Conservation (phyloP, 2,329 filamentous ascomycete genomes). For the Ophiostoma triangulosporum region DNA sequence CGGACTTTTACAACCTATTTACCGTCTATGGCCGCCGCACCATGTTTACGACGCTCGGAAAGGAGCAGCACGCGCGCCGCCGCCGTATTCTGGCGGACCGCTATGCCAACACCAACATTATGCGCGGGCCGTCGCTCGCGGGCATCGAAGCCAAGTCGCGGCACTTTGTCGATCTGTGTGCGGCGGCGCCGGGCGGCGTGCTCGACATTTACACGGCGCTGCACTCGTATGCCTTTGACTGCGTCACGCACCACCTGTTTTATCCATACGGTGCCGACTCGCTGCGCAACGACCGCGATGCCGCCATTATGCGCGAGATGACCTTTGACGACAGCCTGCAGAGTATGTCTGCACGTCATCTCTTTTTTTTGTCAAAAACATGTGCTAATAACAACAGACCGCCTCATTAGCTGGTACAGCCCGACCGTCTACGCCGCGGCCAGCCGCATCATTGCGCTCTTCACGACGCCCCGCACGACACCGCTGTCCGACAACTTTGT, state of each 20-base stretch:
- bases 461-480: conserved; percentile 41
- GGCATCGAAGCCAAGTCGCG: conserved; percentile 44
- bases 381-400: conserved; percentile 30
- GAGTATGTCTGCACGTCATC: conserved; percentile 28
- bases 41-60: conserved; percentile 46
- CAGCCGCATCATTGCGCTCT: conserved; percentile 28
- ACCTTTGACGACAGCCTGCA: conserved; percentile 54
- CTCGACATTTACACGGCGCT: conserved; percentile 51
- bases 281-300: conserved; percentile 39
- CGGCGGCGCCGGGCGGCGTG: conserved; percentile 27
- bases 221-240: conserved; percentile 57
- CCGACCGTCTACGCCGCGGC: conserved; percentile 37
- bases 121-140: conserved; percentile 38
- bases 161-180: conserved; percentile 41
- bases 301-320: conserved; percentile 54
- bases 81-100: conserved; percentile 51
- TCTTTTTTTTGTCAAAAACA: conserved; percentile 4
- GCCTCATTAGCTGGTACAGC: conserved; percentile 43
- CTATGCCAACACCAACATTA: conserved; percentile 55
- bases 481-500: conserved; percentile 48
- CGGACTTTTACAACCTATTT: conserved; percentile 50
- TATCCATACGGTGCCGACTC: conserved; percentile 51
- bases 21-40: conserved; percentile 42
- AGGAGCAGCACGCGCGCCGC: conserved; percentile 46
- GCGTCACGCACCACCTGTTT: conserved; percentile 56